These are phyloP conservation scores for Curvularia sp. DNA, from an alignment of 2,329 filamentous ascomycete species.

Conservation along the genomic window DNA sequence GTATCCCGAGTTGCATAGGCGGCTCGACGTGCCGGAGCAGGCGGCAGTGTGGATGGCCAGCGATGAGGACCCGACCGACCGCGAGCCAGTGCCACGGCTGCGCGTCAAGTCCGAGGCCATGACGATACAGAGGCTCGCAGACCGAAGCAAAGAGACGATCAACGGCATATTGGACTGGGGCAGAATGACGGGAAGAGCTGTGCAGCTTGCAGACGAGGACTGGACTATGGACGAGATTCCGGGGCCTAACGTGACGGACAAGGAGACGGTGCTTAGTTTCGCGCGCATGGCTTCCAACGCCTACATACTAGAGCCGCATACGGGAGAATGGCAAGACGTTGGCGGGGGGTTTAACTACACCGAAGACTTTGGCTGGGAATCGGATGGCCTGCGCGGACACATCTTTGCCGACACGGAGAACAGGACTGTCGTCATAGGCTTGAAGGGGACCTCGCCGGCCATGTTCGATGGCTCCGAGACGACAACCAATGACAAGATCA, in stretches of 20 bases:
- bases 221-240: conserved; percentile 83
- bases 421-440: conserved; percentile 83
- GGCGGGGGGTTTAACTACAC: conserved; percentile 82
- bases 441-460: conserved; percentile 88
- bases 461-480: conserved; percentile 97
- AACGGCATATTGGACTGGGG: conserved; percentile 79
- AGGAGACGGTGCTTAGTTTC: conserved; percentile 80
- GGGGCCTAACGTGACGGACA: conserved; percentile 84
- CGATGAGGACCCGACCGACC: conserved; percentile 57
- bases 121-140: conserved; percentile 80
- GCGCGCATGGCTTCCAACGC: conserved; percentile 90
- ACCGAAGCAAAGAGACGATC: conserved; percentile 77
- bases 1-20: conserved; percentile 78
- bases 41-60: conserved; percentile 68
- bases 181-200: conserved; percentile 70
- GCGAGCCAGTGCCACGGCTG: conserved; percentile 55
- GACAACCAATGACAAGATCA: conserved; percentile 95
- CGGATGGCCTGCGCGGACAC: conserved; percentile 87
- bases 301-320: conserved; percentile 76
- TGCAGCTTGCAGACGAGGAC: conserved; percentile 72
- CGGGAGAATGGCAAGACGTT: conserved; percentile 77
- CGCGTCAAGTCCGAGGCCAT: conserved; percentile 66
- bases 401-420: conserved; percentile 89
- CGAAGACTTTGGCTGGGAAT: conserved; percentile 90
- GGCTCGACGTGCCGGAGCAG: conserved; percentile 71